Base-by-base conservation (phyloP, 2,329 filamentous ascomycete genomes). In the Lojkania enalia region DNA sequence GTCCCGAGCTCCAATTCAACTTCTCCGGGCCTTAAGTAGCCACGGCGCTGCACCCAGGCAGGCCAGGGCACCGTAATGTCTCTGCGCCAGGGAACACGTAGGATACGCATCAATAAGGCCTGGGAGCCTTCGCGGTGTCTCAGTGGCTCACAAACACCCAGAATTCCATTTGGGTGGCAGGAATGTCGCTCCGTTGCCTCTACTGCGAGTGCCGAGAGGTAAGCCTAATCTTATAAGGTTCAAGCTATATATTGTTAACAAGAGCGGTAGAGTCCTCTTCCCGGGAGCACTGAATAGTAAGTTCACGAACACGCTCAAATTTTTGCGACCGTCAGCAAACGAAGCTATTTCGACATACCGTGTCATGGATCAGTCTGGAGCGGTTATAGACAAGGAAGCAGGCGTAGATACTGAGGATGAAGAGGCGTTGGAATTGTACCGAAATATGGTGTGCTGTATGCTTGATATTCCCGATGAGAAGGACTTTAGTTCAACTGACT, bases 211-310 rank as follows among this genome's bases (percentile, higher is more conserved):
- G 80, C 81, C 46, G 82, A 85, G 62, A 76, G 75, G 82, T 84
- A 72, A 52, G 75, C 58, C 32, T 5, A n/a, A n/a, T 3, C 15
- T 33, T 15, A 13, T 29, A n/a, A n/a, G 3, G 7, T 6, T 7
- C 38, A 3, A 21, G 5, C 31, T 4, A 18, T 13, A 3, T 18
- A 20, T 4, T 14, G 20, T 39, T 50, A 30, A 49, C 21, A 15
- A 5, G 9, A 5, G 12, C 12, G n/a, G 15, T 38, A 84, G 80
- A 45, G 77, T 83, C 9, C 75, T 82, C 43, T 99, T 99, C 57
- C 94, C 94, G 0, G 94, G 94, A n/a, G 94, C 94, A 1, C 78
- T 97, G 39, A 92, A 96, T 69, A 96, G 90, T 67, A 88, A 89
- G 51, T 99, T 99, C 71, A 95, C 89, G 3, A 86, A 82, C 54